Evolutionary conservation across 2,329 filamentous ascomycete species (phyloP).

Genomic region (Mycocentrospora acerina): DNA sequence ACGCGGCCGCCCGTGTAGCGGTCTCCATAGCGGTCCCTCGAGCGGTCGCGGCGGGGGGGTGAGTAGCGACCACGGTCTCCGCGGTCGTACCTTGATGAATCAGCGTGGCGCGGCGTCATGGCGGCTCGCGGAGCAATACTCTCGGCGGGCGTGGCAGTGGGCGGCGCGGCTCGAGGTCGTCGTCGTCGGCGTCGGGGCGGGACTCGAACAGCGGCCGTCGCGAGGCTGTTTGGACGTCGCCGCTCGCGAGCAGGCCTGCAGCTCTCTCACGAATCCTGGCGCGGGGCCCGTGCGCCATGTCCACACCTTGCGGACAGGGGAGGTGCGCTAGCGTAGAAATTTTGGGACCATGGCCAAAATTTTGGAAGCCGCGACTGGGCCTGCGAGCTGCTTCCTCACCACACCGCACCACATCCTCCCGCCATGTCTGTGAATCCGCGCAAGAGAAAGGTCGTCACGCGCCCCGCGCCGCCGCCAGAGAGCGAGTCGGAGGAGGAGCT

Average conservation of each 20-base stretch:
- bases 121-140: slow-evolving; percentile 29
- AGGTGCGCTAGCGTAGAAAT: slow-evolving; percentile 27
- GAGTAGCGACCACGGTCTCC: slow-evolving; percentile 44
- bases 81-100: slow-evolving; percentile 63
- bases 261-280: slow-evolving; percentile 2
- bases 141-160: slow-evolving; percentile 1
- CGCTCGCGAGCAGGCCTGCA: neutral
- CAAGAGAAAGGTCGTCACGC: slow-evolving; percentile 48
- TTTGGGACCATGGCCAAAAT: slow-evolving; percentile 24
- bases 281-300: slow-evolving; percentile 4
- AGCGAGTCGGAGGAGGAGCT: slow-evolving; percentile 39
- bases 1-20: slow-evolving; percentile 41
- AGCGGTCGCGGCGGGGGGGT: slow-evolving; percentile 27
- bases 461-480: slow-evolving; percentile 32
- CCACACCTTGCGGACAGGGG: no score
- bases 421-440: slow-evolving; percentile 51
- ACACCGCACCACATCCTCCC: slow-evolving; percentile 6
- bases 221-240: neutral
- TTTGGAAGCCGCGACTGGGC: slow-evolving; percentile 18
- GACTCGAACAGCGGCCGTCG: neutral
- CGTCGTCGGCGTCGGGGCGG: neutral
- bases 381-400: no score
- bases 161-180: neutral
- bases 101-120: slow-evolving; percentile 64
- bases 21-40: slow-evolving; percentile 45